These are phyloP conservation scores for Leucoagaricus sp. DNA, from an alignment of 1,284 basidiomycete genomes.

Conservation along the genomic window DNA sequence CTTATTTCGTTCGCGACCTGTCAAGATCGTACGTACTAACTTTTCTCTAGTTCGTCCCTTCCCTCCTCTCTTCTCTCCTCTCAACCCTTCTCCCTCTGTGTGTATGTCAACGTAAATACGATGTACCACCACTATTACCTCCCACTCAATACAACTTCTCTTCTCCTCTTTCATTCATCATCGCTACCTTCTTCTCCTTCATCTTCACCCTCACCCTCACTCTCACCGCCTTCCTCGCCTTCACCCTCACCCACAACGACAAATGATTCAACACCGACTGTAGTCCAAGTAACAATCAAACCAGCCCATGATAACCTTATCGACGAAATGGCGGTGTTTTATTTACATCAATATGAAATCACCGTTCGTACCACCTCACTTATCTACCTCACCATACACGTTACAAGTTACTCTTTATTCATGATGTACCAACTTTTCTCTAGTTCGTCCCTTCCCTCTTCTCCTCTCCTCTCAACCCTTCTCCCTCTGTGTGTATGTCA, in stretches of 20 bases:
- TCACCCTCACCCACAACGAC: neutral
- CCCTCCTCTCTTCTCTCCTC: neutral
- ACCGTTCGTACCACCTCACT: no score
- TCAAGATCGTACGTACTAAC: neutral
- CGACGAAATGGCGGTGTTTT: slow-evolving; percentile 10
- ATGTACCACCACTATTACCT: slow-evolving; percentile 11
- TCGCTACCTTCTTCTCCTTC: neutral
- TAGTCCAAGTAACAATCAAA: slow-evolving; percentile 16
- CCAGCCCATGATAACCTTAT: neutral
- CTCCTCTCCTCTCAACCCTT: neutral
- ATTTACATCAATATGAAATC: slow-evolving; percentile 9
- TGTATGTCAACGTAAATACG: neutral
- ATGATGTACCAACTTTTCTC: no score
- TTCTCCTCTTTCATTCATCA: slow-evolving; percentile 8
- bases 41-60: no score
- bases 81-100: neutral
- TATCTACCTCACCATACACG: no score
- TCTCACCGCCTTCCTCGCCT: no score
- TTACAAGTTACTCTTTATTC: no score
- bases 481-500: neutral
- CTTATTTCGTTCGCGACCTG: neutral
- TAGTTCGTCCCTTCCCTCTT: no score
- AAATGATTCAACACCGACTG: neutral
- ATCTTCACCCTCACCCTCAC: neutral
- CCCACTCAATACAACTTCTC: slow-evolving; percentile 14